Evolutionary conservation across 371 early-diverging fungal species (phyloP), one percentile per base, ranked within the genome.

Genomic region (Mortierella sp.): DNA sequence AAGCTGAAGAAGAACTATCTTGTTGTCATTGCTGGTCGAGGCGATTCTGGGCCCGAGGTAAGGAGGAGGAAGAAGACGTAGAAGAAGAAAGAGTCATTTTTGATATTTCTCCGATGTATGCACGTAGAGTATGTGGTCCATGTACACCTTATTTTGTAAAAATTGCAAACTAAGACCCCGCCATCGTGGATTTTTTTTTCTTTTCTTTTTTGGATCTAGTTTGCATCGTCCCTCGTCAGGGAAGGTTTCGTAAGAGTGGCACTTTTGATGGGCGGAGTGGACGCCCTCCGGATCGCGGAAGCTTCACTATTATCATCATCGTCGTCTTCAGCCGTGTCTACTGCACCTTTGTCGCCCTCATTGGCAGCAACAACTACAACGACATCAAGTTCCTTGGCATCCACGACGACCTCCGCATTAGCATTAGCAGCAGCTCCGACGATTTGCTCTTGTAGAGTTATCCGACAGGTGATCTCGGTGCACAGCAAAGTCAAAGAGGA

Each of bases 1-100:
- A 92, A 91, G 55, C 80, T 93, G 60, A 92, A 92, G 72, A 90
- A 91, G 70, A 93, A 91, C 65, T 93, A 93, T 73, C 90, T 93
- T 54, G 78, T 93, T 2, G 91, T 94, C 2, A 80, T 94, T 48
- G 90, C 91, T 3, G 86, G 90, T 50, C 74, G 89, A 70, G 90
- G 87, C 10, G 85, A 88, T 34, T 80, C 85, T 38, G 93, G 93
- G 3, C 89, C 93, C 2, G 90, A 92, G 88, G 94, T 93, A 88
- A 78, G 75, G 19, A 68, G 11, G 42, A 38, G 42, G 42, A 38
- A 38, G 42, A 38, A 5, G 42, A 5, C n/a, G n/a, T n/a, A 5
- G 42, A 38, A 38, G 42, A 38, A 38, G 42, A 11, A 60, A 50
- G 50, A 50, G 42, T 21, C 21, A 19, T 31, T 58, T 48, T 72